phyloP scores from a whole-genome alignment of 2,329 filamentous ascomycete genomes.

The Diplodia corticola region DNA sequence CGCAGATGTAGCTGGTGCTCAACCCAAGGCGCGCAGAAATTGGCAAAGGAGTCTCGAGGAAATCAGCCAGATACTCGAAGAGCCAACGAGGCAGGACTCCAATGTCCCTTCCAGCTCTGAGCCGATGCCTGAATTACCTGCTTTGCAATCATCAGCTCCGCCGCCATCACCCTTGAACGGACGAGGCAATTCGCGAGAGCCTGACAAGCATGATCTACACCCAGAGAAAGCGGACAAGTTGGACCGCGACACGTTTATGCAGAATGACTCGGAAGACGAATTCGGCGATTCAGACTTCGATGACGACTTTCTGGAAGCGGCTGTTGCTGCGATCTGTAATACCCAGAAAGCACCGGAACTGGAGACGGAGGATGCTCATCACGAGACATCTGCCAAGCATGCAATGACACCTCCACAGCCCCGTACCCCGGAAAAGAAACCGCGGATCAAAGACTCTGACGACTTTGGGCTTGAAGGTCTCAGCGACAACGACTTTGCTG shows the following conservation, averaged over 20 bases:
- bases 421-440: neutral
- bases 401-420: neutral
- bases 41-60: constrained; percentile 41
- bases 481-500: constrained; percentile 54
- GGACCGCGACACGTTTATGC: neutral
- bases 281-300: constrained; percentile 29
- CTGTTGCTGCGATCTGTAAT: neutral
- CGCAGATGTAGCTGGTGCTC: neutral
- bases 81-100: constrained; percentile 29
- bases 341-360: neutral
- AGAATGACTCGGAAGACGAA: constrained; percentile 21
- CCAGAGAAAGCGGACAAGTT: neutral
- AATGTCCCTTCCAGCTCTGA: constrained; percentile 49
- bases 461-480: constrained; percentile 42
- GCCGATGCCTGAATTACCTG: constrained; percentile 41
- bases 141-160: neutral
- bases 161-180: constrained; percentile 32
- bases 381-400: neutral
- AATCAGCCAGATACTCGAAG: constrained; percentile 47
- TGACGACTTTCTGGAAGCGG: constrained; percentile 24
- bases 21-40: constrained; percentile 30
- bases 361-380: neutral
- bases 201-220: neutral
- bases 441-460: constrained; percentile 25
- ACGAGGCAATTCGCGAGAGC: constrained; percentile 24